Conservation (phyloP, 768 basidiomycete genomes). For the Tylopilus rubrobrunneus region DNA sequence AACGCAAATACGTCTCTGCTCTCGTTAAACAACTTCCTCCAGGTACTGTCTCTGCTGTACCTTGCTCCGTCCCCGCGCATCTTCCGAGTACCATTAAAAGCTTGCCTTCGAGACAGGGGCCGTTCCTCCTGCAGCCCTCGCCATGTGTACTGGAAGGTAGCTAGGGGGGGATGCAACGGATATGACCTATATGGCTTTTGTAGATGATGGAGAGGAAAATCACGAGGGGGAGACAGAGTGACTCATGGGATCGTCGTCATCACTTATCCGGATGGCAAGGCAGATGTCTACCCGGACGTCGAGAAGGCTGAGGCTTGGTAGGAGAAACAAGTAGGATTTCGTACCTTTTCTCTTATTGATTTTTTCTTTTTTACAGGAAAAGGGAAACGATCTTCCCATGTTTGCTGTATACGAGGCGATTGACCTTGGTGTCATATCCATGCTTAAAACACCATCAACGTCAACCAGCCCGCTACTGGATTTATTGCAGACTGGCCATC, state of each 20-base stretch:
- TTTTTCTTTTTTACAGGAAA: constrained; percentile 24
- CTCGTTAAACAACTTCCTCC: constrained; percentile 74
- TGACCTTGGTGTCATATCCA: constrained; percentile 68
- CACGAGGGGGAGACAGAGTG: constrained; percentile 55
- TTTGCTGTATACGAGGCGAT: constrained; percentile 85
- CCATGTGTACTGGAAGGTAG: constrained; percentile 67
- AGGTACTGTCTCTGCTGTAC: constrained; percentile 56
- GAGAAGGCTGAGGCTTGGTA: constrained; percentile 91
- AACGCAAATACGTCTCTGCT: constrained; percentile 75
- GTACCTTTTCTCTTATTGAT: background rate
- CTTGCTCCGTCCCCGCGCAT: constrained; percentile 60
- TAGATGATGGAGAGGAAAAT: constrained; percentile 44
- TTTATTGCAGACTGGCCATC: constrained; percentile 60
- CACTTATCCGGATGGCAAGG: constrained; percentile 77
- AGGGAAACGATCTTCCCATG: constrained; percentile 63
- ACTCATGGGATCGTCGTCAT: constrained; percentile 72
- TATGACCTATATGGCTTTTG: constrained; percentile 63
- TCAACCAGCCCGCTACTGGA: constrained; percentile 39
- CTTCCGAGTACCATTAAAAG: constrained; percentile 65
- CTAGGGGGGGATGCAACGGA: constrained; percentile 82
- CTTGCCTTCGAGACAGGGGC: constrained; percentile 71
- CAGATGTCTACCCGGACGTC: constrained; percentile 85
- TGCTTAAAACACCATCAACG: constrained; percentile 40
- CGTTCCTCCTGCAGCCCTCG: constrained; percentile 86
- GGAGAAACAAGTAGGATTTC: constrained; percentile 52